Conservation (phyloP, 208 protist species). For the Trypanosoma melophagium region DNA sequence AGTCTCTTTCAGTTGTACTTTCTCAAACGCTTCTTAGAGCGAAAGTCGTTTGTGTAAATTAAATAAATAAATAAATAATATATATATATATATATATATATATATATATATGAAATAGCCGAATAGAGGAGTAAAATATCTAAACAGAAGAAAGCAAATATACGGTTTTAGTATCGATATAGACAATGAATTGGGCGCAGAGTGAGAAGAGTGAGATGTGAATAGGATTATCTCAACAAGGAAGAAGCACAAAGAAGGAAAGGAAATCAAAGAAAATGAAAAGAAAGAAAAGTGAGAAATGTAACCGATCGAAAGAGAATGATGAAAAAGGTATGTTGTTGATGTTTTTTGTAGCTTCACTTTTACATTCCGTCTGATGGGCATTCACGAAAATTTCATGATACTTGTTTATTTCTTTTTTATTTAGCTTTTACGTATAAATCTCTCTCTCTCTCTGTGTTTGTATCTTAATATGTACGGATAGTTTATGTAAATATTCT, state of each 20-base stretch:
- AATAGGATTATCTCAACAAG: not conserved
- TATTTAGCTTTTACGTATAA: no score
- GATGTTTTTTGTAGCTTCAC: not conserved
- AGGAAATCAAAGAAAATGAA: not conserved
- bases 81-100: slow-evolving; percentile 8
- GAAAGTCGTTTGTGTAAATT: slow-evolving; percentile 64
- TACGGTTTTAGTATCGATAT: no score
- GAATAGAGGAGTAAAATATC: not conserved
- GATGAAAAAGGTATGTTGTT: not conserved
- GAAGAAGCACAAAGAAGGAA: not conserved
- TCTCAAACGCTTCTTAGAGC: slow-evolving; percentile 80
- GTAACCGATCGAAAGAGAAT: not conserved
- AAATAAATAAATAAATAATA: slow-evolving; percentile 7
- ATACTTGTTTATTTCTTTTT: slow-evolving; percentile 7
- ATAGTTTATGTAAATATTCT: no score
- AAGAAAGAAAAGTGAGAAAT: not conserved
- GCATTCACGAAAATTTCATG: no score
- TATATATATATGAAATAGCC: not conserved
- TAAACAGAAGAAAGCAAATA: not conserved
- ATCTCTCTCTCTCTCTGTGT: no score
- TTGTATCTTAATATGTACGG: no score
- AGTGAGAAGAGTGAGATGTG: not conserved
- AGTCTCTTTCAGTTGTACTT: slow-evolving; percentile 72
- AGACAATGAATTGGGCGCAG: not conserved
- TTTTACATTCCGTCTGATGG: no score